Evolutionary conservation across 1,284 basidiomycete species (phyloP), one percentile per base, ranked within the genome.

Genomic region (Pulveroboletus sp.): DNA sequence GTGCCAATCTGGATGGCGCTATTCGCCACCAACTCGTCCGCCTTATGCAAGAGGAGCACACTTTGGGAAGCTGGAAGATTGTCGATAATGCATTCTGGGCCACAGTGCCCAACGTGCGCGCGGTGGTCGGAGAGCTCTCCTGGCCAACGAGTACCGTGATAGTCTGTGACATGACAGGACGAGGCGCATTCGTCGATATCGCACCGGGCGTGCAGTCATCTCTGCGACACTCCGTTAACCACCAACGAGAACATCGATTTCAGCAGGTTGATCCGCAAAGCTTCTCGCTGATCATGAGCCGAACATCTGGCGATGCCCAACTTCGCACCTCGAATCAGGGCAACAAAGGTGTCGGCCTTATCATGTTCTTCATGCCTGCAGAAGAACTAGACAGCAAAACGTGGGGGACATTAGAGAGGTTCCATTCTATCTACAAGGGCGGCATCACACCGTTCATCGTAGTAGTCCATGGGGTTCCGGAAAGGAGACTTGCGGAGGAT

Each of bases 61-160:
- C 54, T 5, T 43, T 31, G 4, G 56, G 65, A 43, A 56, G 54
- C 36, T 66, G 61, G 67, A 54, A 22, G 18, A 64, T 66, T 7
- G 40, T 36, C 17, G 25, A 50, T 7, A 14, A 66, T 7, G 9
- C 55, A 7, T 52, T 52, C 26, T 68, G 61, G 61, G 35, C 62
- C 24, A 68, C 54, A 1, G 52, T 56, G 6, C 53, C 65, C n/a
- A 60, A 66, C 18, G 55, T 68, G 24, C 63, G 57, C 20, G 57
- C 63, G 2, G 57, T 68, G 5, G 39, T 66, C 18, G 67, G 53
- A 18, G 61, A 52, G 36, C 55, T 66, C 22, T 56, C 62, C 31
- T 68, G 64, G 66, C 64, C 64, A 11, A 66, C 56, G 39, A 66
- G 63, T 25, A 65, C 63, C 1, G 52, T 68, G 22, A 47, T 64